Evolutionary conservation across 768 basidiomycete genomes (phyloP).

Genomic region (Kwoniella dendrophila): DNA sequence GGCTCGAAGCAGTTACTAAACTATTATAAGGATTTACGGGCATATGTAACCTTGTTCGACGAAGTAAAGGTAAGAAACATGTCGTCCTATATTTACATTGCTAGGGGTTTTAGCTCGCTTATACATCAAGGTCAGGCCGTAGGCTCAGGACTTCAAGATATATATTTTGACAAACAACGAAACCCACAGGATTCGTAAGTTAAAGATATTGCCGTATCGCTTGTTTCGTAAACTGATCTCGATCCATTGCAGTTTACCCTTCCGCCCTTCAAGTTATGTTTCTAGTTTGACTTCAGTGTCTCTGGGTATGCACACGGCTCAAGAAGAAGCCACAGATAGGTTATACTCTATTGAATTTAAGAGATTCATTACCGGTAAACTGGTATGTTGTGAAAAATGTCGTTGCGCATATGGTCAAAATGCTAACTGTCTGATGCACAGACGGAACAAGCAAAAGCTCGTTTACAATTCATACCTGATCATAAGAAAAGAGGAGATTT

Average conservation of each 20-base stretch:
- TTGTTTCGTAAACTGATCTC: background rate
- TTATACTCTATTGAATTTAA: slow-evolving; percentile 32
- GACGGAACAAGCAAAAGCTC: slow-evolving; percentile 29
- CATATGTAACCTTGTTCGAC: slow-evolving; percentile 12
- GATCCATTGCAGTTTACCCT: background rate
- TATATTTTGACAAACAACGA: slow-evolving; percentile 16
- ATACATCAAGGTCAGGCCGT: slow-evolving; percentile 14
- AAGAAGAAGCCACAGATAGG: slow-evolving; percentile 18
- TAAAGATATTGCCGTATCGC: too few relatives aligned
- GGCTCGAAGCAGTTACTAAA: slow-evolving; percentile 24
- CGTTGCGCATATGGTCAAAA: background rate
- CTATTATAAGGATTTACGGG: slow-evolving; percentile 31
- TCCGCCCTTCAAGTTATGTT: background rate
- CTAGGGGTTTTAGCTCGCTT: background rate
- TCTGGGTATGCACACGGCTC: slow-evolving; percentile 14
- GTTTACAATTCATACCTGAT: slow-evolving; percentile 21
- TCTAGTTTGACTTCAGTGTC: slow-evolving; percentile 7
- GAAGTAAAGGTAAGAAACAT: slow-evolving; percentile 24
- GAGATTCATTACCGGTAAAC: slow-evolving; percentile 28
- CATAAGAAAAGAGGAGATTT: slow-evolving; percentile 27
- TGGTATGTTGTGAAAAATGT: slow-evolving; percentile 13
- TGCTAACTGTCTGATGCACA: background rate
- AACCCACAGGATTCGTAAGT: slow-evolving; percentile 3
- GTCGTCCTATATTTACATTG: background rate
- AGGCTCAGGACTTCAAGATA: slow-evolving; percentile 12